A percentile compares a stretch with the other conserved stretches of the same genome.
Conservation (phyloP, 306 rosid species). For the Acacia confusa region DNA sequence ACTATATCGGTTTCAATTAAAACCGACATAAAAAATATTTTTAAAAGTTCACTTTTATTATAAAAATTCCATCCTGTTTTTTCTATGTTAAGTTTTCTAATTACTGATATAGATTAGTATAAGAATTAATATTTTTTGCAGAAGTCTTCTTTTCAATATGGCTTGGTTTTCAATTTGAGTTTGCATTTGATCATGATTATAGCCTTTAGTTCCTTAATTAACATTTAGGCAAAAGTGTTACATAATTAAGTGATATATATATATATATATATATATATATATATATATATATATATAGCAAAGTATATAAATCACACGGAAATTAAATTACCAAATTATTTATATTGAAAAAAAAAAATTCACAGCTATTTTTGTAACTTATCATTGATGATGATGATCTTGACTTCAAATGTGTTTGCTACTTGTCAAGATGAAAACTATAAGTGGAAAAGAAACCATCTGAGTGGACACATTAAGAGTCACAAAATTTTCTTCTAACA, state of each 20-base stretch:
- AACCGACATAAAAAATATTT: no score
- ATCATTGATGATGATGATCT: not conserved
- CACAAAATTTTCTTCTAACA: constrained; percentile 15
- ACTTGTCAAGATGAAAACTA: not conserved
- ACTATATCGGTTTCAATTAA: no score
- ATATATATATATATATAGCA: no score
- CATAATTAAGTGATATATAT: not conserved
- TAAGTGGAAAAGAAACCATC: constrained; percentile 26
- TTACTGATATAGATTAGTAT: no score
- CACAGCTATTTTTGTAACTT: not conserved
- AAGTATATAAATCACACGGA: not conserved
- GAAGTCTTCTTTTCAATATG: not conserved
- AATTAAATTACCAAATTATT: not conserved
- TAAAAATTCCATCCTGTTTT: no score
- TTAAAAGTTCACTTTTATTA: no score
- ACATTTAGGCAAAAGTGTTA: not conserved
- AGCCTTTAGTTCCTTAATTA: not conserved
- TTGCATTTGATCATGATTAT: no score
- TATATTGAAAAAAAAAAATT: no score
- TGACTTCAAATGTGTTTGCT: not conserved
- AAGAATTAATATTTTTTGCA: no score
- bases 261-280: no score
- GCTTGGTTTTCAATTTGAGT: no score
- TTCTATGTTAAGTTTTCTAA: no score
- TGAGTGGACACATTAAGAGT: constrained; percentile 31